Base-by-base conservation (phyloP, 2,329 filamentous ascomycete species). In the Eutypella sp. region DNA sequence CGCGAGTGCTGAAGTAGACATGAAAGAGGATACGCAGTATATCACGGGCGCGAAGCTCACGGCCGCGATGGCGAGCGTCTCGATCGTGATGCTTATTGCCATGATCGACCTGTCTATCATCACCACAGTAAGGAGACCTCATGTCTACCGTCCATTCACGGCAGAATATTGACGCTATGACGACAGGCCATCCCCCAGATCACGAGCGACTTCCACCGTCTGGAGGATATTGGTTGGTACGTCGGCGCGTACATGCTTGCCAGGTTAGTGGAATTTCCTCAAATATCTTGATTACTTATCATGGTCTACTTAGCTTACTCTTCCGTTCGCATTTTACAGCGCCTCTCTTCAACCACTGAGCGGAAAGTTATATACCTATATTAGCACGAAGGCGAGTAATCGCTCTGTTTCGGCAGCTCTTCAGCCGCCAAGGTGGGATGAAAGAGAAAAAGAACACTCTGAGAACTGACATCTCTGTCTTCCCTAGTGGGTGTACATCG, bases 191-290 rank as follows among this genome's bases (percentile, higher is more conserved):
- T 75, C 43, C 74, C 74, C 1, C 61, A 63, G 41, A 78, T 79
- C 45, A 78, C 75, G 0, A 70, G 66, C 39, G 64, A 73, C 18
- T 74, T 77, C 57, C 68, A 76, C 46, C 70, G 72, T 11, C 61
- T 79, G 1, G 56, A 62, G 2, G 76, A 81, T 51, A 71, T 80
- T 13, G 77, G 76, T 31, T 81, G 77, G 77, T 80, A 80, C 54
- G 72, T 70, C 3, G 71, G 69, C 41, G 69, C 72, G 18, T 76
- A 76, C 53, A 68, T 70, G 27, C 62, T 79, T 31, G 60, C 70
- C 13, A 73, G 65, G 67, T 67, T 64, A 40, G 56, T 45, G 34
- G 15, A 10, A 15, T n/a, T 38, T 18, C 27, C 51, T 51, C 13
- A 45, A 53, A 1, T 7, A 40, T 3, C 52, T 57, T 11, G 48